Conservation (phyloP, 129 eudicot genomes). For the Flaveria robusta region DNA sequence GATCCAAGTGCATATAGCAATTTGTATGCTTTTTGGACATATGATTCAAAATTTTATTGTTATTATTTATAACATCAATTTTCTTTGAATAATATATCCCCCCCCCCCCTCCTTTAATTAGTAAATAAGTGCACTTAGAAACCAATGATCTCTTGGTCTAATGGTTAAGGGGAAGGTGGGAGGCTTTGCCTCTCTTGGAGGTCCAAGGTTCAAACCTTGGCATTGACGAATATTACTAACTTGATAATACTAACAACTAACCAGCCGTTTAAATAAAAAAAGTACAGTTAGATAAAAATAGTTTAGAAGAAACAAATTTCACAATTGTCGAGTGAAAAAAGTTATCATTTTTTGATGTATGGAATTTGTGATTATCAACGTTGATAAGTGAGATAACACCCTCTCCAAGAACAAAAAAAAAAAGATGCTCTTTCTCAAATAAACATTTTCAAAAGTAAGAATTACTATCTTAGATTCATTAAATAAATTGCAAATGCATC, state of each 20-base stretch:
- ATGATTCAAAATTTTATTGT: background rate
- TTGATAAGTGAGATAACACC: constrained; percentile 18
- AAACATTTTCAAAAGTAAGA: background rate
- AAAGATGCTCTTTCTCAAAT: constrained; percentile 25
- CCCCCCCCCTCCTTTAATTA: too few species aligned
- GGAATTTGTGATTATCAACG: constrained; percentile 30
- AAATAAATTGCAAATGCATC: background rate
- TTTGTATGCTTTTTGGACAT: too few species aligned
- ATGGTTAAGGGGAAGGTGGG: too few species aligned
- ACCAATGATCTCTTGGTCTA: too few species aligned
- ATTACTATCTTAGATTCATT: background rate
- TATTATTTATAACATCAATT: background rate
- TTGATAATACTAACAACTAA: too few species aligned
- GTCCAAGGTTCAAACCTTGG: too few species aligned
- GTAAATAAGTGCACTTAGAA: too few species aligned
- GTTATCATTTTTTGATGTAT: constrained; percentile 20
- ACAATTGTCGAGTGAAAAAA: background rate
- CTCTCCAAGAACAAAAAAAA: constrained; percentile 8
- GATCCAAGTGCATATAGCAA: too few species aligned
- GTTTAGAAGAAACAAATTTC: background rate
- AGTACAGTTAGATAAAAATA: background rate
- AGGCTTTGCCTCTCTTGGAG: too few species aligned
- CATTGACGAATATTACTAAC: too few species aligned
- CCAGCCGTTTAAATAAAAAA: too few species aligned
- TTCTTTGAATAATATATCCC: background rate